Evolutionary conservation across 495 filamentous ascomycete genomes (phyloP), one percentile per base, ranked within the genome.

Genomic region (Pyronema domesticum): DNA sequence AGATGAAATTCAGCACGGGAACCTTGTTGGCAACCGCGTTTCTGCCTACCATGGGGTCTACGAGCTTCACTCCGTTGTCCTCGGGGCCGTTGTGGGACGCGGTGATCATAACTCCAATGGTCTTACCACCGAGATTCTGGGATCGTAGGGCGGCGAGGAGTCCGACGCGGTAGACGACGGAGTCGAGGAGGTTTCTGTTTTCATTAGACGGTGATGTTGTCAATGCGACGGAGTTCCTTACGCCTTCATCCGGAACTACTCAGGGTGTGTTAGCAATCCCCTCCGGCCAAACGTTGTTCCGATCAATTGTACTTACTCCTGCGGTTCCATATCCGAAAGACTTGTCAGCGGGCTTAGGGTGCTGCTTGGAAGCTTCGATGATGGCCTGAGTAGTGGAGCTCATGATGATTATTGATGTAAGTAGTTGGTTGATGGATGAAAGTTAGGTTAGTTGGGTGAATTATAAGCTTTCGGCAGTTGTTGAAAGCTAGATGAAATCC

Each of bases 91-190:
- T 99, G 76, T 99, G 91, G 60, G 86, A 94, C 36, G 91, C 91
- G 58, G 91, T 99, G 67, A 99, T 87, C 91, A 99, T 96, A 50
- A 99, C 79, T 67, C 91, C 91, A 66, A 99, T 93, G 61, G 84
- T 83, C 72, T 89, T 83, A 56, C 86, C 82, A 63, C 81, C 80
- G 49, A 89, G 76, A 67, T 88, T 89, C 65, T 84, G 85, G 40
- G 86, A 95, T 37, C 91, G 84, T n/a, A 96, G 76, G 46, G 84
- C 79, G 40, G 93, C 85, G 35, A 95, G 77, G 53, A 96, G 75
- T 45, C 89, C 91, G 42, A 94, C 87, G 44, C 89, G 79, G 67
- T 87, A 95, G 60, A 94, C 76, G 46, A 96, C 84, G 13, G 83
- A 89, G 69, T 94, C 88, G 65, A 99, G 83, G 39, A 80, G 70